A percentile compares a stretch with the other conserved stretches of the same genome.
phyloP scores from a whole-genome alignment of 805 yeast genomes.

The Myxozyma neotropica region DNA sequence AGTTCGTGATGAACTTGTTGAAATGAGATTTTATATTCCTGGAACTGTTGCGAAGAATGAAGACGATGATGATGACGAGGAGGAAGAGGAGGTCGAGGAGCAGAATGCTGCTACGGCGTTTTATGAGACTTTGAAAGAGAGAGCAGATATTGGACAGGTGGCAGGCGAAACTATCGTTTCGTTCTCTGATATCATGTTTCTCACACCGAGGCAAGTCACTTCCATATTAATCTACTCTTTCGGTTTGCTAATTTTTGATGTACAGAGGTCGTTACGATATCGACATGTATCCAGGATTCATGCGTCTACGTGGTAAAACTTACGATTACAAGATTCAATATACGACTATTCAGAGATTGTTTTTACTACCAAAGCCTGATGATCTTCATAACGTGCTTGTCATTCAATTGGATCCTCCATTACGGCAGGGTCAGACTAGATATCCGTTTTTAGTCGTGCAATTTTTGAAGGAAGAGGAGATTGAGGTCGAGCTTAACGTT shows the following conservation, averaged over 20 bases:
- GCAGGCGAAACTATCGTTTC: slow-evolving; percentile 95
- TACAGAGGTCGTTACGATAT: slow-evolving; percentile 94
- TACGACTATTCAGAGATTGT: slow-evolving; percentile 84
- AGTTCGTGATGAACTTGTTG: slow-evolving; percentile 79
- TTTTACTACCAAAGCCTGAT: slow-evolving; percentile 91
- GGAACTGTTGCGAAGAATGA: slow-evolving; percentile 64
- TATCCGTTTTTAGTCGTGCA: slow-evolving; percentile 91
- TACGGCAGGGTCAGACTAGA: slow-evolving; percentile 97
- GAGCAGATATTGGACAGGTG: slow-evolving; percentile 91
- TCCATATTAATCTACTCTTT: too few species aligned
- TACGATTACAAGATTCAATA: slow-evolving; percentile 95
- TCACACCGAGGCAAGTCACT: slow-evolving; percentile 62
- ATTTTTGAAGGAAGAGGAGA: slow-evolving; percentile 85
- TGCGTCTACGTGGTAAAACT: slow-evolving; percentile 94
- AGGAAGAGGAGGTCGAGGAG: slow-evolving; percentile 47
- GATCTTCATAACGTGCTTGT: slow-evolving; percentile 86
- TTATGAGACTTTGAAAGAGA: slow-evolving; percentile 87
- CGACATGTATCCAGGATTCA: slow-evolving; percentile 83
- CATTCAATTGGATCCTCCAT: slow-evolving; percentile 92
- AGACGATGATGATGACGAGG: slow-evolving; percentile 43
- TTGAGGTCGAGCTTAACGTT: slow-evolving; percentile 84
- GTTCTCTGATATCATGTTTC: slow-evolving; percentile 83
- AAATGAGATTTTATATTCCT: slow-evolving; percentile 89
- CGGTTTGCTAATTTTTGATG: too few species aligned
- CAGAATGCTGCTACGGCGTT: slow-evolving; percentile 79